Base-by-base conservation (phyloP, 805 yeast genomes). In the Priceomyces carsonii region DNA sequence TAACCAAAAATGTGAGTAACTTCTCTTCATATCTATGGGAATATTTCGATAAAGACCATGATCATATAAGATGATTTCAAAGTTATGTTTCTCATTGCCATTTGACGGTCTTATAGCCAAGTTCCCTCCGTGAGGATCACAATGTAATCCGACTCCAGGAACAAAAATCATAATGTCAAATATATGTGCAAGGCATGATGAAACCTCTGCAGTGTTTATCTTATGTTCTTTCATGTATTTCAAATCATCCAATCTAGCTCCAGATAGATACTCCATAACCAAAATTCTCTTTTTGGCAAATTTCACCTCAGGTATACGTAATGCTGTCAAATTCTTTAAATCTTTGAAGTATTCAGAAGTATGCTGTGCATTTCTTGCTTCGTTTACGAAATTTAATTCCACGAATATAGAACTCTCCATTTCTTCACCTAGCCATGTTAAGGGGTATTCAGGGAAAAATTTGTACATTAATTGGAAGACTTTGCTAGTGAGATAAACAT, bases 91-190 rank as follows among this genome's bases (percentile, higher is more conserved):
- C 1, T 48, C 40, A 8, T 34, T 26, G 17, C 40, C 40, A 13
- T 53, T 51, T 7, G 55, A 36, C 8, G 59, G 49, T 37, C 89
- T 68, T 15, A 93, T 87, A 0, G 98, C 96, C 40, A 93, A 66
- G 52, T 93, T 93, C 0, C 99, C 99, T 8, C 95, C 96, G 57
- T 93, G 99, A 1, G 99, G 99, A 57, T 93, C 99, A 64, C 99
- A 93, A 57, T 93, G 99, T 27, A 93, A 76, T 1, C 91, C 87
- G 15, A 88, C 95, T 18, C 80, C 82, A 0, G 96, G 95, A 2
- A 95, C 83, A 66, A 93, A 93, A 26, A 93, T 88, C 99, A 93
- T 93, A 53, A 80, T 82, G 65, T 91, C 87, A 69, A 93, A 93
- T 18, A 88, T 81, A 49, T 91, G 96, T 0, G 96, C 80, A 24